Percentiles rank a stretch among this genome's conserved stretches.
These are phyloP conservation scores for Gautieria morchelliformis DNA, from an alignment of 768 basidiomycete species.

Conservation along the genomic window DNA sequence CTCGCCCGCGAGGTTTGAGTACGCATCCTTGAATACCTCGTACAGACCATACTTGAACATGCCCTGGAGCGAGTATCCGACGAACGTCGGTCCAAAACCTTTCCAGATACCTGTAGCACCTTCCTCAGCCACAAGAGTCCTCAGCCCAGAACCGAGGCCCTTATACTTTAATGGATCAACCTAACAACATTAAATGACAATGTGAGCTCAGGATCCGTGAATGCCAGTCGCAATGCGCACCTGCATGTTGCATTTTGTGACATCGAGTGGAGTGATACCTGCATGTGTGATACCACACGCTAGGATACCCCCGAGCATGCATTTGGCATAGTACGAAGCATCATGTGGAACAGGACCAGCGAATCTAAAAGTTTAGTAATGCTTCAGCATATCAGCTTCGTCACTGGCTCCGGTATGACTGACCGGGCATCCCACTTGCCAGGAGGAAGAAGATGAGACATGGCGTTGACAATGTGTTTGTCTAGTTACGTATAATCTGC, in stretches of 20 bases:
- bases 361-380: slow-evolving; percentile 29
- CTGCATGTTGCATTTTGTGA: slow-evolving; percentile 91
- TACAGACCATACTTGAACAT: slow-evolving; percentile 99
- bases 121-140: slow-evolving; percentile 66
- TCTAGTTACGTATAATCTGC: slow-evolving; percentile 5
- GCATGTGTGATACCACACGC: slow-evolving; percentile 87
- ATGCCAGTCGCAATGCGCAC: slow-evolving; percentile 25
- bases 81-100: slow-evolving; percentile 85
- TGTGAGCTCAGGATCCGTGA: background rate
- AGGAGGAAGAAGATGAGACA: slow-evolving; percentile 41
- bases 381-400: no score
- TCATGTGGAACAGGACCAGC: slow-evolving; percentile 72
- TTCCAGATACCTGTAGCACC: slow-evolving; percentile 86
- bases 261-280: slow-evolving; percentile 79
- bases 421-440: slow-evolving; percentile 74
- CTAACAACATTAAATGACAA: slow-evolving; percentile 26
- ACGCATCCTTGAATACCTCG: slow-evolving; percentile 90
- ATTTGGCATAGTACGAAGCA: slow-evolving; percentile 68
- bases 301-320: slow-evolving; percentile 79
- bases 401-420: slow-evolving; percentile 5
- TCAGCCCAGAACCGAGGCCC: slow-evolving; percentile 52
- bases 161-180: slow-evolving; percentile 70
- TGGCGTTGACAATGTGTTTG: slow-evolving; percentile 22
- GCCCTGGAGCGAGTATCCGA: slow-evolving; percentile 93
- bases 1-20: slow-evolving; percentile 85